These are phyloP conservation scores for Penicillium tannophilum DNA, from an alignment of 495 filamentous ascomycete species.

Conservation along the genomic window DNA sequence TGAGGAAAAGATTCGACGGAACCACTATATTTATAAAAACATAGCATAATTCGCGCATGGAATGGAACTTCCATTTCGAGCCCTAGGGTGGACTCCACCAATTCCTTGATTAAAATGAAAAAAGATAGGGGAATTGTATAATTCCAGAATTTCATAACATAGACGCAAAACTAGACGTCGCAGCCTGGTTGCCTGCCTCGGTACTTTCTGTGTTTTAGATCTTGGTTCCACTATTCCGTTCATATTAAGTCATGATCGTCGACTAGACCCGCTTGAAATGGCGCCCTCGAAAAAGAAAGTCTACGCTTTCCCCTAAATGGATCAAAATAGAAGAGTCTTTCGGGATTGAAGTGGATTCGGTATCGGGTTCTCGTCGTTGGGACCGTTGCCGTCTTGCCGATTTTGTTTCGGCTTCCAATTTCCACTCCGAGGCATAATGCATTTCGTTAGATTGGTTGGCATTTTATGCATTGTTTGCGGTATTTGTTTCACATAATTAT, in stretches of 20 bases:
- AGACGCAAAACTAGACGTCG: background rate
- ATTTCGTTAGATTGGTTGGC: background rate
- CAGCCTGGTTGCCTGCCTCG: background rate
- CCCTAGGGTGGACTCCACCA: constrained; percentile 8
- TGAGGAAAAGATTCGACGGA: background rate
- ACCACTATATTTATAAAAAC: constrained; percentile 18
- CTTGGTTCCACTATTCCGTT: background rate
- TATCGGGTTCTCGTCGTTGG: constrained; percentile 2
- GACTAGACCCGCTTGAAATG: background rate
- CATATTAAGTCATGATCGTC: background rate
- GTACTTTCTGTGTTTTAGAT: background rate
- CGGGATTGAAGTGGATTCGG: constrained; percentile 16
- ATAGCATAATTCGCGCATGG: constrained; percentile 18
- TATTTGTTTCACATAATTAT: constrained; percentile 4
- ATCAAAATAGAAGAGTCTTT: background rate
- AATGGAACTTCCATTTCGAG: constrained; percentile 24
- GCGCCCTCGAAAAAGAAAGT: background rate
- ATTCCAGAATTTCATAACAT: background rate
- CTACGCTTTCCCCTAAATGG: background rate
- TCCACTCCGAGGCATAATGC: constrained; percentile 1
- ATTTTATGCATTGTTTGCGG: background rate
- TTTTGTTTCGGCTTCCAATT: background rate
- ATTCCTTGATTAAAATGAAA: background rate
- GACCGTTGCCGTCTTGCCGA: background rate
- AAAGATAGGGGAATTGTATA: background rate